Evolutionary conservation across 106 monocot species (phyloP), one percentile per base, ranked within the genome.

Genomic region (Alisma plantagoaquatica): DNA sequence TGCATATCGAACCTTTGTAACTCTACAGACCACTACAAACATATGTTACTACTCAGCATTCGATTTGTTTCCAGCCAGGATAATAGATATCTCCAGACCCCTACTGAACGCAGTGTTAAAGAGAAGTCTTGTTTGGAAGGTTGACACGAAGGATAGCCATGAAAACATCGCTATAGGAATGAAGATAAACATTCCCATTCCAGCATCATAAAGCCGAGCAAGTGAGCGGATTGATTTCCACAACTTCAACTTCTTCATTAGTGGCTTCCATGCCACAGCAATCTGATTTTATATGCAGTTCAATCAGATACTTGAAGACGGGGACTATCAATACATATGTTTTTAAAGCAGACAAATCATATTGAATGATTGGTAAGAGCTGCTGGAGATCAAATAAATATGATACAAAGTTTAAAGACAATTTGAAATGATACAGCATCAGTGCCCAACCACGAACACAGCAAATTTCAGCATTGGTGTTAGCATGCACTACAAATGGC

Each of bases 61-160:
- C 3, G 93, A 83, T 41, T 88, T 94, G 70, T 94, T 80, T 53
- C 93, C 93, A 10, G 87, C 93, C 21, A 94, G 93, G 43, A 94
- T 94, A 45, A 94, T 83, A 46, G 93, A 94, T 10, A 94, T 94
- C 70, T 94, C 93, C 70, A 94, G 48, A 31, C 93, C 93, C 43
- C 93, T 83, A 67, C 93, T 94, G 63, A 94, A 94, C 8, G 93
- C 93, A 69, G 83, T 83, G 60, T 94, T 94, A 62, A 75, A 94
- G 22, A 94, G 72, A 45, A 94, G 83, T 1, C 93, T 56, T 0
- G 93, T 94, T 33, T 94, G 93, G 80, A 94, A 94, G 2, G 87
- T 94, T 0, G 93, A 94, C 10, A 94, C 72, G 41, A 94, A 94
- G 1, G 93, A 83, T 56, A 94, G 88, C 93, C 93, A 94, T 19